Percentiles rank a stretch among this genome's conserved stretches.
Conservation (phyloP, 164 flowering plant species). For the Cinnamomum micranthum region DNA sequence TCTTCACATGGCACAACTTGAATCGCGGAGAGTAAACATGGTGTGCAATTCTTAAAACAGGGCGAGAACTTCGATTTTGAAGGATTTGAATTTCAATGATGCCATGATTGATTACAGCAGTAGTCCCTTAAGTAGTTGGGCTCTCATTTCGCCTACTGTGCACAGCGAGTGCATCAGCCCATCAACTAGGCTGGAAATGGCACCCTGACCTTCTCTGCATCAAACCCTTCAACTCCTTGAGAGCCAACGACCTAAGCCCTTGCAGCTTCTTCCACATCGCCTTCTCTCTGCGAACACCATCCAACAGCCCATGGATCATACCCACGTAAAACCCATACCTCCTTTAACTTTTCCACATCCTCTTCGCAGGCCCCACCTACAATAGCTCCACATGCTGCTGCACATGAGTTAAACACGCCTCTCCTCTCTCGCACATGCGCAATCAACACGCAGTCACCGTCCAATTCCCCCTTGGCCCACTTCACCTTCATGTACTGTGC, state of each 20-base stretch:
- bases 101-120: too few relatives aligned
- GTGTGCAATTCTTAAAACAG: too few relatives aligned
- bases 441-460: constrained; percentile 3
- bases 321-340: constrained; percentile 51
- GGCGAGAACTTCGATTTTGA: too few relatives aligned
- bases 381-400: constrained; percentile 71
- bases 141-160: too few relatives aligned
- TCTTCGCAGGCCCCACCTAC: constrained; percentile 59
- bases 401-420: constrained; percentile 52
- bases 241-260: constrained; percentile 27
- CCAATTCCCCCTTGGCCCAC: not conserved
- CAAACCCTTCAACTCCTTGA: constrained; percentile 29
- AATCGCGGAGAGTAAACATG: too few relatives aligned
- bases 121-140: too few relatives aligned
- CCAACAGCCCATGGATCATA: constrained; percentile 31
- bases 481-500: constrained; percentile 31
- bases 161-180: not conserved
- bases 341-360: constrained; percentile 50
- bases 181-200: constrained; percentile 14
- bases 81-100: too few relatives aligned
- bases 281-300: constrained; percentile 9
- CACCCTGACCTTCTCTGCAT: constrained; percentile 11
- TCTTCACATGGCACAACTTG: too few relatives aligned
- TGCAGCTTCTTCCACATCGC: constrained; percentile 8
- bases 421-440: constrained; percentile 34